Evolutionary conservation across 768 basidiomycete species (phyloP).

Genomic region (Suillus bovinus): DNA sequence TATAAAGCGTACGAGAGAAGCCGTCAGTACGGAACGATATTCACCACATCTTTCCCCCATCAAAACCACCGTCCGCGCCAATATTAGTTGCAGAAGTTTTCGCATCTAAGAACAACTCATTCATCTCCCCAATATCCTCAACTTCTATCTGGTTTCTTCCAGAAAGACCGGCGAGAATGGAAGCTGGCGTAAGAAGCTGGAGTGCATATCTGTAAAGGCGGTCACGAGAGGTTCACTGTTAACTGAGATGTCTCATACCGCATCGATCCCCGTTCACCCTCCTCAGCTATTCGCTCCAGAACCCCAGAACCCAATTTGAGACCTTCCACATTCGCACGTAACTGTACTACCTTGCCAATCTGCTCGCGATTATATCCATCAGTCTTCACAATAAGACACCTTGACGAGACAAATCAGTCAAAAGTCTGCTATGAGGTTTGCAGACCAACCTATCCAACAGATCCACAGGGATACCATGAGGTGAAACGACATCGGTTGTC

Average conservation of each 20-base stretch:
- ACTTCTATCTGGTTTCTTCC: conserved; percentile 81
- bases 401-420: conserved; percentile 26
- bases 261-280: conserved; percentile 81
- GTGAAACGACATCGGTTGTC: conserved; percentile 86
- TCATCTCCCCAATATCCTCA: conserved; percentile 93
- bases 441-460: conserved; percentile 78
- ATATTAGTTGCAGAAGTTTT: conserved; percentile 72
- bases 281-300: conserved; percentile 74
- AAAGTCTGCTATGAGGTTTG: conserved; percentile 3
- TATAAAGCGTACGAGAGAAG: background rate
- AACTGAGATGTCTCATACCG: conserved; percentile 46
- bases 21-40: conserved; percentile 8
- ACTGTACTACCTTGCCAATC: conserved; percentile 81
- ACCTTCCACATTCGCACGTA: conserved; percentile 86
- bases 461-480: conserved; percentile 94
- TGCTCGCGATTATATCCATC: conserved; percentile 80
- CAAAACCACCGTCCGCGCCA: conserved; percentile 38
- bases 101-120: conserved; percentile 92
- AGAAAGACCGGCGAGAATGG: conserved; percentile 76
- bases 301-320: conserved; percentile 75
- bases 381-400: conserved; percentile 95
- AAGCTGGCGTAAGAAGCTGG: conserved; percentile 88
- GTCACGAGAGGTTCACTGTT: conserved; percentile 10
- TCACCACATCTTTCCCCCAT: conserved; percentile 32
- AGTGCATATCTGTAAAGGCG: conserved; percentile 69